Base-by-base conservation (phyloP, 1,284 basidiomycete genomes). In the Rhizopogon parksii region DNA sequence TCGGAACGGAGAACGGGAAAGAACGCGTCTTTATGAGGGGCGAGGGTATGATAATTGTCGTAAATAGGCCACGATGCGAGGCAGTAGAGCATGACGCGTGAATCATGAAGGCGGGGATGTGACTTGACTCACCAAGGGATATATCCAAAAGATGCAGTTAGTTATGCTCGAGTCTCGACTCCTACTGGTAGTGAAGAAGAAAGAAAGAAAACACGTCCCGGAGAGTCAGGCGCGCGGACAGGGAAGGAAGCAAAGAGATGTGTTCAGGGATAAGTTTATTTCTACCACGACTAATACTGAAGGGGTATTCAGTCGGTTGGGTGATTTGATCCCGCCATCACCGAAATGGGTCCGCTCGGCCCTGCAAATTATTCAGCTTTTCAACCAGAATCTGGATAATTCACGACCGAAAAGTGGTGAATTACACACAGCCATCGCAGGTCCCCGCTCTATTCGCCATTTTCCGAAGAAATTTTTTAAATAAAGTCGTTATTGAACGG, bases 81-180 rank as follows among this genome's bases (percentile, higher is more conserved):
- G 49, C 61, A 62, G 59, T 57, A 58, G 56, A 54, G 62, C 61
- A 69, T 63, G 66, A 74, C 73, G 73, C 71, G 67, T 62, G 53
- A 49, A 65, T 57, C 47, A 65, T 53, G 51, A 25, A 25, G 32
- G 38, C 21, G 36, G 24, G 36, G 6, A 40, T 19, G 2, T 19
- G 4, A 34, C n/a, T 36, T 36, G 53, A 65, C 64, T 63, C 60
- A 66, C 68, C 56, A 59, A 53, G 65, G 55, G 65, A 65, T 65
- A 59, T 68, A 68, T 46, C 11, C 39, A 52, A 57, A 65, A 63
- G 52, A 63, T 46, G 49, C 50, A 53, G 50, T 40, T 45, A 46
- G 21, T 53, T 46, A 47, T 47, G 24, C 52, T 50, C 40, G 52
- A 52, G 49, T 51, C 53, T 50, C 40, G 52, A 52, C 51, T 51